Evolutionary conservation across 2,329 filamentous ascomycete species (phyloP), one percentile per base, ranked within the genome.

Genomic region (Xylaria sp.): DNA sequence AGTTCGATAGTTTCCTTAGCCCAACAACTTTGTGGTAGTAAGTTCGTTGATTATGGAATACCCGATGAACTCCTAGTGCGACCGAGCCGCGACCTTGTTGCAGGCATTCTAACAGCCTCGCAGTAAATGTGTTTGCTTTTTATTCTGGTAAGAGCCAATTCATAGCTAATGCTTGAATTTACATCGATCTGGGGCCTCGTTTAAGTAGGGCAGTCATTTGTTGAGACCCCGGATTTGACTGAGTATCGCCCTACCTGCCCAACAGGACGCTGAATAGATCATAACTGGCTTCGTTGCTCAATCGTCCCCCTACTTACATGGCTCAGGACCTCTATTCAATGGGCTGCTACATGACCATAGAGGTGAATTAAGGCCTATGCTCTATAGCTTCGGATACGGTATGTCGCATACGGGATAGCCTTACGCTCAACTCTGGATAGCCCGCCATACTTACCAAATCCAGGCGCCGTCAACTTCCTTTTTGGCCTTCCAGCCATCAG

Each of bases 121-220:
- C 34, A 81, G 78, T 81, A 65, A 84, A 83, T 20, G 76, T 84
- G 0, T 76, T 84, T 3, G 82, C 83, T 0, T 85, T 85, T 60
- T 85, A 85, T 70, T 84, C 82, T 0, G 79, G 82, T 80, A 76
- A 66, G 32, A 37, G 23, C 51, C n/a, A 15, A 25, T 25, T 61
- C 13, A 18, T 10, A 57, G 8, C 23, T 51, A 6, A 28, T 15
- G 18, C 6, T 34, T 54, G 13, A 13, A 7, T 54, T 10, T 8
- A 54, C 7, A 39, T 51, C 18, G 15, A 54, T 34, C 41, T 34
- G 13, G 48, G 18, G 12, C n/a, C 34, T 12, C 15, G 20, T 28
- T 34, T 46, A 23, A 28, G 25, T 12, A 37, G n/a, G 10, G 12
- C 5, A 13, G 37, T 51, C 10, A 5, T 12, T 51, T 7, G 51